Percentiles rank a stretch among this genome's conserved stretches.
These are phyloP conservation scores for Barbarea vulgaris DNA, from an alignment of 345 rosid genomes.

Conservation along the genomic window DNA sequence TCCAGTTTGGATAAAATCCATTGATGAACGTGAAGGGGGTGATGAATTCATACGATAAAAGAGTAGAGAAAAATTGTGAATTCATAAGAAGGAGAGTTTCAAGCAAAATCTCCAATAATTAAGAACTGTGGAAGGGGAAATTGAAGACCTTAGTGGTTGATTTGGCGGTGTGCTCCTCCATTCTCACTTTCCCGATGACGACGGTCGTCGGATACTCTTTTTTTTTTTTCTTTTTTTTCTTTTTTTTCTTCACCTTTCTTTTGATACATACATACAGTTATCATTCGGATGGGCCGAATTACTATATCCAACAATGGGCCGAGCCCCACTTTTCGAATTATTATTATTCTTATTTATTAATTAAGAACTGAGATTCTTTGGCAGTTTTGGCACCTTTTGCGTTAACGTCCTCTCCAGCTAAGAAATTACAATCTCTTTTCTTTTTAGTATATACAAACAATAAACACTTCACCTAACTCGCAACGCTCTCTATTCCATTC, in stretches of 20 bases:
- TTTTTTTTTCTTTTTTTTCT: no score
- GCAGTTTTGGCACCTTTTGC: slow-evolving; percentile 9
- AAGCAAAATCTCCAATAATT: no score
- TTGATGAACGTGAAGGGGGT: not conserved
- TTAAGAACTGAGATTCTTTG: no score
- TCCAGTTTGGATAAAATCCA: not conserved
- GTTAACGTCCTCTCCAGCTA: slow-evolving; percentile 19
- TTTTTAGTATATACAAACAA: not conserved
- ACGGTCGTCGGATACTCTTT: not conserved
- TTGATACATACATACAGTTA: no score
- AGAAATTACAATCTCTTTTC: not conserved
- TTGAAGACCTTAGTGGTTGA: no score
- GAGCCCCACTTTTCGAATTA: not conserved
- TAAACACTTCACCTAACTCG: slow-evolving; percentile 35
- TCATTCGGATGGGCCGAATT: slow-evolving; percentile 1
- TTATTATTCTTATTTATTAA: no score
- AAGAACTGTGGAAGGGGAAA: no score
- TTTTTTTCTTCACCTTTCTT: no score
- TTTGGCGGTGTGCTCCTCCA: not conserved
- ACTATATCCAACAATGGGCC: not conserved
- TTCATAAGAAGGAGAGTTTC: no score
- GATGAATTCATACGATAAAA: no score
- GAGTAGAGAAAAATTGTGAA: no score
- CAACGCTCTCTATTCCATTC: slow-evolving; percentile 23
- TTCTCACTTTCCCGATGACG: not conserved